Percentiles rank a stretch among this genome's conserved stretches.
These are phyloP conservation scores for Casuarina glauca DNA, from an alignment of 306 rosid species.

Conservation along the genomic window DNA sequence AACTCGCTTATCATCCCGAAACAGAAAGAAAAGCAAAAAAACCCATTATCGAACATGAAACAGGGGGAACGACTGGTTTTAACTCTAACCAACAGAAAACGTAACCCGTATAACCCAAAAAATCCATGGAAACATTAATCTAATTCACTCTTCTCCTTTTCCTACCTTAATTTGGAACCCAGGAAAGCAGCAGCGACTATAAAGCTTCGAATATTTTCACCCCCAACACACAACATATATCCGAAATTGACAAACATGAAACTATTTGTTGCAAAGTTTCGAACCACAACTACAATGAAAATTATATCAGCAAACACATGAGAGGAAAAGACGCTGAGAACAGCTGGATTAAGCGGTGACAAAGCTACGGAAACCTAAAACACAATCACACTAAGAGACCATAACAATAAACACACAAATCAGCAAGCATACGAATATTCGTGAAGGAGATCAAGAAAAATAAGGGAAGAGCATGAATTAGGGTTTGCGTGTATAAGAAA, in stretches of 20 bases:
- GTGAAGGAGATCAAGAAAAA: not conserved
- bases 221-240: not conserved
- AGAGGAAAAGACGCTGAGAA: not conserved
- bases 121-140: too few relatives aligned
- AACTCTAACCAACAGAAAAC: not conserved
- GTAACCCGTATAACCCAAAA: too few relatives aligned
- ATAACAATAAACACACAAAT: not conserved
- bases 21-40: not conserved
- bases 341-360: not conserved
- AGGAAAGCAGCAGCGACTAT: not conserved
- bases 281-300: not conserved
- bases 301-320: not conserved
- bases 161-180: not conserved
- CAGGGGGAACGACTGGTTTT: not conserved
- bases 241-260: not conserved
- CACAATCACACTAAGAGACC: not conserved
- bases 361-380: not conserved
- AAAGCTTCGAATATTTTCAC: not conserved
- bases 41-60: not conserved
- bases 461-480: constrained; percentile 18
- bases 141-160: not conserved
- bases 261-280: not conserved
- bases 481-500: constrained; percentile 30
- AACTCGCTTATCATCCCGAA: not conserved
- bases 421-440: constrained; percentile 15